Evolutionary conservation across 2,329 filamentous ascomycete species (phyloP), one percentile per base, ranked within the genome.

Genomic region (Alternaria conjuncta): DNA sequence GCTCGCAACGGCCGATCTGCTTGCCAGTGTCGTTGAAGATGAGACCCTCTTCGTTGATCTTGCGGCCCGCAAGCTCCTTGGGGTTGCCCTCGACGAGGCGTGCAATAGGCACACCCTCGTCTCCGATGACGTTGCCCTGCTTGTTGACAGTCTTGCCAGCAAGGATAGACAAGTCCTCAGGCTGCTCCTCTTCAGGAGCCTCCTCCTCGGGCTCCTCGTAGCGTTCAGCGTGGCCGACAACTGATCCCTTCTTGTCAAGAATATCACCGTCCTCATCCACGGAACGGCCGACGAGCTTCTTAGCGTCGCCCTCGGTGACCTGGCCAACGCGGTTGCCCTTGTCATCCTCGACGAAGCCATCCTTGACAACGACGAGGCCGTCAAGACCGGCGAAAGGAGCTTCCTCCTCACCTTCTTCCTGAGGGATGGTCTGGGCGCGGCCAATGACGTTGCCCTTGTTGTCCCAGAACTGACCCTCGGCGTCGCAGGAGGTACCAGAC

Each of bases 21-120:
- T 91, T 88, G 49, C 91, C 91, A n/a, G 85, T 86, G 76, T 93
- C 90, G 74, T 90, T 91, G 81, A 89, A 88, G 68, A 93, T 86
- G 73, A 91, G 87, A 36, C 91, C 91, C 28, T 92, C 82, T 78
- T 89, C 90, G 76, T 93, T 89, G 72, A 89, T 89, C 86, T 90
- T 90, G 72, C 87, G 88, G 26, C 90, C 90, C 10, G 88, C 80
- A 45, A 93, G 85, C 57, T 86, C 84, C 78, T 87, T 86, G 36
- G 87, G 74, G 64, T 90, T 87, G 13, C 91, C 91, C 74, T 92
- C 89, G 20, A 92, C 79, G 2, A 93, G 85, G 43, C 88, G 87
- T 36, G 88, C 91, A 64, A 87, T 78, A n/a, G 83, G 83, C 5
- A 84, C 81, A 45, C 83, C 83, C 61, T 84, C 82, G 50, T 83